Base-by-base conservation (phyloP, 805 yeast genomes). In the Jamesozyma piceae region DNA sequence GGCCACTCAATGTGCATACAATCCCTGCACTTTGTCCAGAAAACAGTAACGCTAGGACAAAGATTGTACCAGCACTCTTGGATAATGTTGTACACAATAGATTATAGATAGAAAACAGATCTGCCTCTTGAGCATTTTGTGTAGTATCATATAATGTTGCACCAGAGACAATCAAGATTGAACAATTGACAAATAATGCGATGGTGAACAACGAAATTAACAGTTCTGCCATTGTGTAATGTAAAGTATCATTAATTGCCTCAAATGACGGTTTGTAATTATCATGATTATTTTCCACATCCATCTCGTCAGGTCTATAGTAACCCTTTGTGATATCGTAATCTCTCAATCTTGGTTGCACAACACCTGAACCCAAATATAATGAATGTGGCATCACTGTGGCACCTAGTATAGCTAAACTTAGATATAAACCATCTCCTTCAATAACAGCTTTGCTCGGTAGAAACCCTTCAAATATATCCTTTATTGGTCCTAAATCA, bases 331-430 rank as follows among this genome's bases (percentile, higher is more conserved):
- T 75, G 15, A 77, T 67, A 59, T 88, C 97, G 55, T 67, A 86
- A 37, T 85, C 94, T 51, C 83, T 75, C 42, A 88, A 66, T 47
- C 96, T 72, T 5, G 95, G 81, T 58, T 87, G 94, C 5, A 85
- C 95, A 43, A 89, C 75, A 13, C 95, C 94, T 1, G 90, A 80
- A 1, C 97, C 97, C 37, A 88, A 69, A 56, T 82, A 88, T 39
- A 88, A 67, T 2, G 92, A 82, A 58, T 89, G 97, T 6, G 96
- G 96, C 97, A 88, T 88, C 21, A 89, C 90, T 2, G 95, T 88
- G 20, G 95, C 95, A 26, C 97, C 97, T 45, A 89, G 66, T 43
- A 89, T 81, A 19, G 95, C 95, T 52, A 90, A 78, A 48, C 88
- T 74, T 39, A 85, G 65, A 54, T 82, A 86, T 28, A 89, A 64